phyloP scores from a whole-genome alignment of 495 filamentous ascomycete genomes.

The Gamarada debralockiae region DNA sequence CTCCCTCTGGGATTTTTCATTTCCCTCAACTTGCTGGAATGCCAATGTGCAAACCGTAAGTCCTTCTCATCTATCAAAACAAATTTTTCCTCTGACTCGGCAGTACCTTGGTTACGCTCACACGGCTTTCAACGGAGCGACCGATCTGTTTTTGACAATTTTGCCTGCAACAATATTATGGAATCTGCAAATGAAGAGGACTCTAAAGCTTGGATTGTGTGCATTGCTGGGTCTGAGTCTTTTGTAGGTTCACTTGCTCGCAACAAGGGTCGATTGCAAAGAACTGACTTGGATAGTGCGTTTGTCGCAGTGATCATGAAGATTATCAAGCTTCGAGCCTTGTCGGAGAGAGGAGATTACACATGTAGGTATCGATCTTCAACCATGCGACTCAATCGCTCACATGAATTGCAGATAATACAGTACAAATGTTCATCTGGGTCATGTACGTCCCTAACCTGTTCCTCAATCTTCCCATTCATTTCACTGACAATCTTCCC shows the following conservation, averaged over 20 bases:
- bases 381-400: not conserved
- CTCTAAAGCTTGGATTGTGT: conserved; percentile 1
- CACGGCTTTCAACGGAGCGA: not conserved
- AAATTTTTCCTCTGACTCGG: not conserved
- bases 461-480: not conserved
- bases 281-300: conserved; percentile 1
- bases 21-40: conserved; percentile 1
- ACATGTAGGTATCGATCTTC: not conserved
- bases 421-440: conserved; percentile 8
- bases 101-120: conserved; percentile 3
- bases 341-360: not conserved
- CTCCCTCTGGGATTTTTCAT: conserved; percentile 1
- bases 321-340: not conserved
- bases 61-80: too few species aligned
- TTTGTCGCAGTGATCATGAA: conserved; percentile 6
- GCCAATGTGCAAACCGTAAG: conserved; percentile 1
- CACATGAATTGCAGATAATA: not conserved
- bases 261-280: not conserved
- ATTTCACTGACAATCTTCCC: not conserved
- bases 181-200: not conserved
- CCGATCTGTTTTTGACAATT: conserved; percentile 8
- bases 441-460: not conserved
- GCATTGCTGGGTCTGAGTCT: conserved; percentile 6
- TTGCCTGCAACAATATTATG: conserved; percentile 2
- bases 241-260: not conserved